phyloP scores from a whole-genome alignment of 73 alveolate species.

The Tetrahymena malaccensis region DNA sequence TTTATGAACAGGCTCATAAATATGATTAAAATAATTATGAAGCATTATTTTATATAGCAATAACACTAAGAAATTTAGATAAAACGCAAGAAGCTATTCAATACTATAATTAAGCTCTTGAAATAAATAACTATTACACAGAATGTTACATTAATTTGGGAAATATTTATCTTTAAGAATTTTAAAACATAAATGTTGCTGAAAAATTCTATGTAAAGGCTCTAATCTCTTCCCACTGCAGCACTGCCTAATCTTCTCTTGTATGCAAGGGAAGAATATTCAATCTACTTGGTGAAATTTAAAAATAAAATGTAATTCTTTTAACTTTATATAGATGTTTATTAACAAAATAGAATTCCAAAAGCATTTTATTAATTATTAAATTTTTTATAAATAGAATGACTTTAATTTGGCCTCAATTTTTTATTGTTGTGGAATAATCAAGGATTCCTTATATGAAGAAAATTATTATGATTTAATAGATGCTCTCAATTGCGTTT shows the following conservation, averaged over 20 bases:
- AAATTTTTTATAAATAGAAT: background rate
- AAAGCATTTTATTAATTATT: no score
- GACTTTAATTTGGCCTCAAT: background rate
- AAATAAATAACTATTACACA: background rate
- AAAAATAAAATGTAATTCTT: background rate
- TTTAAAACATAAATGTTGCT: background rate
- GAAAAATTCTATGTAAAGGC: background rate
- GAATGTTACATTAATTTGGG: background rate
- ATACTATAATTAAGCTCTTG: background rate
- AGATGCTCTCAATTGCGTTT: background rate
- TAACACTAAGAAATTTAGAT: background rate
- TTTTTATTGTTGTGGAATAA: background rate
- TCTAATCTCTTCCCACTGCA: background rate
- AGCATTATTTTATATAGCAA: background rate
- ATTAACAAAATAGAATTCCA: no score
- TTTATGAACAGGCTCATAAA: background rate
- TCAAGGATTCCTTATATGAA: background rate
- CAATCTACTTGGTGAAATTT: background rate
- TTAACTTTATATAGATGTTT: background rate
- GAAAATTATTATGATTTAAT: background rate
- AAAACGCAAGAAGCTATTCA: background rate
- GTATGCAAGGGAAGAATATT: background rate
- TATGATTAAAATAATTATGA: background rate
- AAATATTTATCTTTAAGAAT: background rate
- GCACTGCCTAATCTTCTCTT: background rate